A percentile compares a stretch with the other conserved stretches of the same genome.
Conservation (phyloP, 2,329 filamentous ascomycete species). For the Conoideocrella luteorostrata region DNA sequence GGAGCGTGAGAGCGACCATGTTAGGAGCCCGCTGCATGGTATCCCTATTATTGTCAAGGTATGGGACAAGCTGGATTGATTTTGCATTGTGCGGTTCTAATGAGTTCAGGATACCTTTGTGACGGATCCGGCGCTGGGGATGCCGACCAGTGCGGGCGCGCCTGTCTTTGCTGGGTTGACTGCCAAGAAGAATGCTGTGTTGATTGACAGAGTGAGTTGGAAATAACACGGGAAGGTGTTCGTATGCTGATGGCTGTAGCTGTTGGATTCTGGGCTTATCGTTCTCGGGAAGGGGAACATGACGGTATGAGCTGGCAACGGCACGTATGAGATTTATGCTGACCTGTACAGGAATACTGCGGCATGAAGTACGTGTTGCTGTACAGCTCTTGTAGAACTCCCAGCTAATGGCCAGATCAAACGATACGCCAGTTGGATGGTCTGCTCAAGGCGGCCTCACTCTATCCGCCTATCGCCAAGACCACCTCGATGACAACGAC, state of each 20-base stretch:
- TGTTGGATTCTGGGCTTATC: neutral
- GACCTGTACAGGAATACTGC: neutral
- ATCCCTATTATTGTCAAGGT: too few species aligned
- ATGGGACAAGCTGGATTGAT: too few species aligned
- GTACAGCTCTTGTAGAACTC: too few species aligned
- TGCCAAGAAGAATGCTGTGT: neutral
- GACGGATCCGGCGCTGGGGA: neutral
- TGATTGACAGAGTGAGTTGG: neutral
- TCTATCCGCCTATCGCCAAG: neutral
- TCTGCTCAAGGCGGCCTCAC: neutral
- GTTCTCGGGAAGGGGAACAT: neutral
- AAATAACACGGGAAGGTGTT: too few species aligned
- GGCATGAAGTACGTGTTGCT: conserved; percentile 3
- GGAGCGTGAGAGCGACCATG: too few species aligned
- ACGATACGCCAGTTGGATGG: neutral
- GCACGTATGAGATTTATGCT: too few species aligned
- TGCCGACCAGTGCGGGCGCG: neutral
- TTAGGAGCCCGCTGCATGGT: too few species aligned
- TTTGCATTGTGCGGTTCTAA: too few species aligned
- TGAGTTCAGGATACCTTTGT: neutral
- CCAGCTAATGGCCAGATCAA: too few species aligned
- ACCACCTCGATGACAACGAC: neutral
- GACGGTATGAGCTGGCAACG: neutral
- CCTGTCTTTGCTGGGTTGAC: neutral
- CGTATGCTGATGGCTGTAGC: too few species aligned